A percentile compares a stretch with the other conserved stretches of the same genome.
Conservation (phyloP, 2,329 filamentous ascomycete genomes). For the Ophiocordyceps camponoti-saundersi region DNA sequence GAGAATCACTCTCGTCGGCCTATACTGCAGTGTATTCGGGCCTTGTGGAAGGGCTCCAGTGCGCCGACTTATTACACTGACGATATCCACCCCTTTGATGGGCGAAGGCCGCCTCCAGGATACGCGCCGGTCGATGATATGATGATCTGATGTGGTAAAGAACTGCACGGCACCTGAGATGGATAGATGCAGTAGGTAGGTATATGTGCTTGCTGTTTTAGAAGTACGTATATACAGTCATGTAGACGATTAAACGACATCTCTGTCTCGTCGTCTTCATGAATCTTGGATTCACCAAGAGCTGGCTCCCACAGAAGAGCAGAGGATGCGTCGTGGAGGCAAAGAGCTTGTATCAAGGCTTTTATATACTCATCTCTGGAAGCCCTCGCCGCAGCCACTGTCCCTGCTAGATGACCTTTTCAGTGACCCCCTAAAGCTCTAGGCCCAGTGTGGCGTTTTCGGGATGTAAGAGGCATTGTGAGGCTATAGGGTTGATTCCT, state of each 20-base stretch:
- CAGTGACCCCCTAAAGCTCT: constrained; percentile 2
- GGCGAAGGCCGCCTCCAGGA: constrained; percentile 22
- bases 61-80: constrained; percentile 25
- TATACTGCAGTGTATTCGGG: constrained; percentile 20
- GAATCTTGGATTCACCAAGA: constrained; percentile 38
- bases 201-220: no score
- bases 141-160: no score
- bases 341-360: constrained; percentile 12
- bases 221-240: no score
- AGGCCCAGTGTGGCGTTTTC: no score
- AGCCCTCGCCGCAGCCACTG: constrained; percentile 14
- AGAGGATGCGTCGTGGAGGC: constrained; percentile 2
- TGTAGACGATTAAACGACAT: no score
- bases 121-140: constrained; percentile 11
- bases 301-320: constrained; percentile 19
- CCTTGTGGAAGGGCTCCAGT: constrained; percentile 18
- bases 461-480: no score
- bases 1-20: constrained; percentile 13
- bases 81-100: constrained; percentile 21
- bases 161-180: no score
- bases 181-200: no score
- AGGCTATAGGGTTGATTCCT: no score
- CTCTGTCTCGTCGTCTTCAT: constrained; percentile 38
- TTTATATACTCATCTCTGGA: constrained; percentile 18
- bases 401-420: constrained; percentile 13